Evolutionary conservation across 1,284 basidiomycete genomes (phyloP).

Genomic region (Sporisorium iseilematis-ciliati): DNA sequence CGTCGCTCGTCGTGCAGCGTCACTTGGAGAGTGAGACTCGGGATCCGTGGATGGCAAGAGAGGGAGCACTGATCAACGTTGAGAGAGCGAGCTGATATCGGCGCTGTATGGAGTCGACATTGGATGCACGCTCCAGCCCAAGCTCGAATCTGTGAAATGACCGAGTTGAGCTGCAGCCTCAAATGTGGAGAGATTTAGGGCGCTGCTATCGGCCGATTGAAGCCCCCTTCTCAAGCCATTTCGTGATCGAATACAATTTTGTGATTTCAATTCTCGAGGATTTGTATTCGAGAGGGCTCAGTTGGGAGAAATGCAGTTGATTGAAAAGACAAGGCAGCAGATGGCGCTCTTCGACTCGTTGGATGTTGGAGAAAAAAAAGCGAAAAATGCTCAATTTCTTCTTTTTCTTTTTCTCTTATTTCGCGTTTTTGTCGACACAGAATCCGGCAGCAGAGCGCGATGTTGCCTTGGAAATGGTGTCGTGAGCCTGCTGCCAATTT

Average conservation of each 20-base stretch:
- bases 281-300: slow-evolving; percentile 1
- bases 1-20: neutral
- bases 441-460: slow-evolving; percentile 4
- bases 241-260: slow-evolving; percentile 14
- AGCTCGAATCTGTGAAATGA: too few species aligned
- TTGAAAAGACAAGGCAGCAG: slow-evolving; percentile 7
- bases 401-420: neutral
- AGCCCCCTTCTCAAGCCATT: neutral
- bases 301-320: neutral
- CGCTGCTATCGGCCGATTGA: slow-evolving; percentile 8
- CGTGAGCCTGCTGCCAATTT: slow-evolving; percentile 7
- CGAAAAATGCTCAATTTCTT: slow-evolving; percentile 1
- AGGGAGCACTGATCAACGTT: neutral
- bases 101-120: neutral
- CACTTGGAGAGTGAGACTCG: neutral
- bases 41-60: neutral
- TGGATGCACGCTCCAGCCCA: slow-evolving; percentile 13
- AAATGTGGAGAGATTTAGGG: slow-evolving; percentile 8
- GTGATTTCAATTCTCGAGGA: neutral
- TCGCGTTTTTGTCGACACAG: neutral
- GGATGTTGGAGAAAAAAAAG: neutral
- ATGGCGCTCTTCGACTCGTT: neutral
- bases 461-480: neutral
- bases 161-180: neutral
- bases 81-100: slow-evolving; percentile 3